A percentile compares a stretch with the other conserved stretches of the same genome.
Conservation (phyloP, 805 yeast genomes). For the Yarrowia yakushimensis region DNA sequence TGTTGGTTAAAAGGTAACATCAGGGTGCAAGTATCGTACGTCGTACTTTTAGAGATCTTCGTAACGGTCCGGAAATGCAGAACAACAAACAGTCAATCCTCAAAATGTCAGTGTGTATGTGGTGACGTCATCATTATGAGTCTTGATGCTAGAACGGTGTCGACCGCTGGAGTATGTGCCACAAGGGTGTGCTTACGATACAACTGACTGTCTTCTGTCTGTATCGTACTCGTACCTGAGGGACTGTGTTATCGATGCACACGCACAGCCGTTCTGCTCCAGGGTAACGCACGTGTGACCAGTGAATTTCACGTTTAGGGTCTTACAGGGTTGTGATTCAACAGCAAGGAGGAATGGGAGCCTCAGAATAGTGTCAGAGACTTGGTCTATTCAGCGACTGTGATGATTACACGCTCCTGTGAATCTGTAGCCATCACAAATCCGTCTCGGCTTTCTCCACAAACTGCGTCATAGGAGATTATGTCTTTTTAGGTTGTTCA, state of each 20-base stretch:
- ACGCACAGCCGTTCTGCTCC: constrained; percentile 2
- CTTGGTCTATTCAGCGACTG: not conserved
- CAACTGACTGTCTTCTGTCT: not conserved
- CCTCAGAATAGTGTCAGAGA: not conserved
- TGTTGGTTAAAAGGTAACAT: not conserved
- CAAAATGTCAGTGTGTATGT: not conserved
- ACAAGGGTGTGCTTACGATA: not conserved
- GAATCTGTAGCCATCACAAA: not conserved
- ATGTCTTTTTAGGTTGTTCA: not conserved
- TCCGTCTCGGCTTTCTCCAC: constrained; percentile 4
- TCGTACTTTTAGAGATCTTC: not conserved
- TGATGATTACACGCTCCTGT: too few relatives aligned
- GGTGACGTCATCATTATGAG: not conserved
- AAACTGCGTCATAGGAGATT: not conserved
- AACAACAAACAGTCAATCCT: not conserved
- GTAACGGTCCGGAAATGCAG: not conserved
- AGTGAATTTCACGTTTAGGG: not conserved
- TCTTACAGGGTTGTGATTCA: not conserved
- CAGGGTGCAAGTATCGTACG: not conserved
- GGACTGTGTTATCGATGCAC: not conserved
- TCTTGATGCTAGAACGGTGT: not conserved
- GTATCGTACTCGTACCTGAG: not conserved
- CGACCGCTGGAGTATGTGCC: not conserved
- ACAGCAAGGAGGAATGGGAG: not conserved
- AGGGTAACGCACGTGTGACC: constrained; percentile 16